Evolutionary conservation across 2,329 filamentous ascomycete genomes (phyloP).

Genomic region (Teratosphaeria nubilosa): DNA sequence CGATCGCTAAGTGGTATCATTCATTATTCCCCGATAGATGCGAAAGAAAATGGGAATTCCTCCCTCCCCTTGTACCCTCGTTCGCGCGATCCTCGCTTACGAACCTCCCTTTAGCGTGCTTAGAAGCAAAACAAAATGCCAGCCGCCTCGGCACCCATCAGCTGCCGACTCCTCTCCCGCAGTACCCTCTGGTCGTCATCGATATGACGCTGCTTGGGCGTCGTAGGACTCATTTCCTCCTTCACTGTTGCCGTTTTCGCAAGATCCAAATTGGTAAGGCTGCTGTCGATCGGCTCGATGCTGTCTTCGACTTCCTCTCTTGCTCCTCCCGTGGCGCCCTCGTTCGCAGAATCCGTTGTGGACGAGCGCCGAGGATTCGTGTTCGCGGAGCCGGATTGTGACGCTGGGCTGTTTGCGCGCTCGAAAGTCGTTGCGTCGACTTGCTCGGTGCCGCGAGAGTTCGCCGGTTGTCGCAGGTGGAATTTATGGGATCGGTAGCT

Average conservation of each 20-base stretch:
- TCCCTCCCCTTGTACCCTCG: too few species aligned
- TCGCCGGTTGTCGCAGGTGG: conserved; percentile 1
- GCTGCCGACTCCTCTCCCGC: conserved; percentile 4
- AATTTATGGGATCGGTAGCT: conserved; percentile 29
- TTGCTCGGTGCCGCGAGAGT: not conserved
- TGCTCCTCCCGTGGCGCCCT: not conserved
- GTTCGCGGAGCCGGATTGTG: conserved; percentile 10
- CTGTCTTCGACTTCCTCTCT: not conserved
- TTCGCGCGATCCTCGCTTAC: too few species aligned
- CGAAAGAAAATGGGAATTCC: not conserved
- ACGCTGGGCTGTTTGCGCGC: conserved; percentile 8
- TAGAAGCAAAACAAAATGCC: conserved; percentile 19
- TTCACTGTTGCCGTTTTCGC: conserved; percentile 7
- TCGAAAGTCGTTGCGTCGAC: not conserved
- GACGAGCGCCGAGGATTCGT: not conserved
- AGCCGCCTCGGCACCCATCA: conserved; percentile 8
- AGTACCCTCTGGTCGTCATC: conserved; percentile 6
- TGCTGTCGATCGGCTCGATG: conserved; percentile 11
- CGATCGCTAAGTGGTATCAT: not conserved
- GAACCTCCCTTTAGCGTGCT: not conserved
- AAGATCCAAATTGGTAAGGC: conserved; percentile 11
- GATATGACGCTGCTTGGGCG: not conserved
- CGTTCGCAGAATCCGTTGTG: not conserved
- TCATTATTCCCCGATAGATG: not conserved
- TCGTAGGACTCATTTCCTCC: not conserved